Conservation (phyloP, 1,284 basidiomycete species). For the Cutaneotrichosporon curvatum region DNA sequence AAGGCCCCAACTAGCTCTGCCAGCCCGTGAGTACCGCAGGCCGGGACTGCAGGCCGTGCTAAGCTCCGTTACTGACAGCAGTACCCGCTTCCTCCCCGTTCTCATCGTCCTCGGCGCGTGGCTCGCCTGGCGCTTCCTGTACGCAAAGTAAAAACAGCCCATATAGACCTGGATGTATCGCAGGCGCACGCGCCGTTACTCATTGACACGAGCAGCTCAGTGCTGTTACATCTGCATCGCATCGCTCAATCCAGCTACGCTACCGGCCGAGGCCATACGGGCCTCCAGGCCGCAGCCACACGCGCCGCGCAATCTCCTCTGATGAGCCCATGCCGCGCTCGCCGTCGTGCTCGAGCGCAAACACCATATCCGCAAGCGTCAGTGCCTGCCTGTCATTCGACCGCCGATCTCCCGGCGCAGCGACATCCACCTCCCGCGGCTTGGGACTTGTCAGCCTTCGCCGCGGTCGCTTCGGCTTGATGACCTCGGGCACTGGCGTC, state of each 20-base stretch:
- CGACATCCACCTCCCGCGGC: constrained; percentile 12
- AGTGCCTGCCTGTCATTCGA: constrained; percentile 33
- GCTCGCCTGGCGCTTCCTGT: constrained; percentile 43
- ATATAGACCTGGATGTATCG: no score
- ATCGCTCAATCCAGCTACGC: no score
- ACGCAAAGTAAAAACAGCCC: constrained; percentile 17
- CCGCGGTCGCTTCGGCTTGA: constrained; percentile 14
- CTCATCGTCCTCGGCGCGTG: constrained; percentile 36
- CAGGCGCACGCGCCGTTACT: no score
- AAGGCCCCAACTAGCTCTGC: not conserved
- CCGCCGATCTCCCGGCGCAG: constrained; percentile 11
- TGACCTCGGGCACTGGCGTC: constrained; percentile 11
- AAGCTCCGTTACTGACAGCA: constrained; percentile 2
- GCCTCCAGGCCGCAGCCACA: constrained; percentile 24
- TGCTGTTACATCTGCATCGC: no score
- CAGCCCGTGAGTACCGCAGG: no score
- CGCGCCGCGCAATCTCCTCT: constrained; percentile 26
- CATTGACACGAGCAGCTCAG: no score
- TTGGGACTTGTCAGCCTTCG: constrained; percentile 5
- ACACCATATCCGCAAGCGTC: constrained; percentile 34
- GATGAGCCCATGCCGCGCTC: constrained; percentile 27
- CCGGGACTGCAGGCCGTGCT: no score
- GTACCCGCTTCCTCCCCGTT: constrained; percentile 33
- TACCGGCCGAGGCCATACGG: constrained; percentile 18
- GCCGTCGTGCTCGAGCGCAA: constrained; percentile 37